These are phyloP conservation scores for Colletotrichum destructivum DNA, from an alignment of 2,329 filamentous ascomycete genomes.

Conservation along the genomic window DNA sequence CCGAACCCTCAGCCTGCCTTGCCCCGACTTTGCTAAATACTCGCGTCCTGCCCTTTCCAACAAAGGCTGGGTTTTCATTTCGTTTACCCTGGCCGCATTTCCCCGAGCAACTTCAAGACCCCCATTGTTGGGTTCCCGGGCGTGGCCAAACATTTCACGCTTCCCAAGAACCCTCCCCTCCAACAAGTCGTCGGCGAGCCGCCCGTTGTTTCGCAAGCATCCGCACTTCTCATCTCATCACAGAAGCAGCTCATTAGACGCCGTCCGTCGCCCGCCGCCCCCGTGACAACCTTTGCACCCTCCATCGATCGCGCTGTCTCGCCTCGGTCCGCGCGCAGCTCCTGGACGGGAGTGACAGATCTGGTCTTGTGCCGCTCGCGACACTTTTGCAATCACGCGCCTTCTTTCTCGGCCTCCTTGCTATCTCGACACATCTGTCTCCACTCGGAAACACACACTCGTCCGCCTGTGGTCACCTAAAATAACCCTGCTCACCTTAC, in stretches of 20 bases:
- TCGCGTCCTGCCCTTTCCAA: slow-evolving; percentile 9
- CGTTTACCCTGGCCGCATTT: slow-evolving; percentile 10
- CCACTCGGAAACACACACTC: not conserved
- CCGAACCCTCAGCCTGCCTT: slow-evolving; percentile 6
- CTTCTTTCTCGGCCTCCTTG: slow-evolving; percentile 2
- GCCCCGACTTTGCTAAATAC: slow-evolving; percentile 30
- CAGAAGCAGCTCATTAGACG: slow-evolving; percentile 34
- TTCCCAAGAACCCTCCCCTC: slow-evolving; percentile 6
- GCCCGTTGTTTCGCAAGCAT: slow-evolving; percentile 13
- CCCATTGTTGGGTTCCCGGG: not conserved
- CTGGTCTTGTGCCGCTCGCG: slow-evolving; percentile 26
- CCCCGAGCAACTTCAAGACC: slow-evolving; percentile 11
- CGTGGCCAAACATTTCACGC: not conserved
- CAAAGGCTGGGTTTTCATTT: not conserved
- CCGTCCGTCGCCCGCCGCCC: slow-evolving; percentile 19
- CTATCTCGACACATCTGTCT: slow-evolving; percentile 11
- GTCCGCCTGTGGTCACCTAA: not conserved
- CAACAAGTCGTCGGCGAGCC: slow-evolving; percentile 34
- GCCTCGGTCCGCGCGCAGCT: slow-evolving; percentile 26
- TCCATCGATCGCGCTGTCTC: slow-evolving; percentile 15
- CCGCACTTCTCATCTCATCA: slow-evolving; percentile 29
- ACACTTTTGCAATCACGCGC: slow-evolving; percentile 9
- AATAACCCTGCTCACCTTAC: not conserved
- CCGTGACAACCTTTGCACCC: slow-evolving; percentile 12
- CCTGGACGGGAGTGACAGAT: slow-evolving; percentile 3